Base-by-base conservation (phyloP, 768 basidiomycete species). In the Termitomyces sp. region DNA sequence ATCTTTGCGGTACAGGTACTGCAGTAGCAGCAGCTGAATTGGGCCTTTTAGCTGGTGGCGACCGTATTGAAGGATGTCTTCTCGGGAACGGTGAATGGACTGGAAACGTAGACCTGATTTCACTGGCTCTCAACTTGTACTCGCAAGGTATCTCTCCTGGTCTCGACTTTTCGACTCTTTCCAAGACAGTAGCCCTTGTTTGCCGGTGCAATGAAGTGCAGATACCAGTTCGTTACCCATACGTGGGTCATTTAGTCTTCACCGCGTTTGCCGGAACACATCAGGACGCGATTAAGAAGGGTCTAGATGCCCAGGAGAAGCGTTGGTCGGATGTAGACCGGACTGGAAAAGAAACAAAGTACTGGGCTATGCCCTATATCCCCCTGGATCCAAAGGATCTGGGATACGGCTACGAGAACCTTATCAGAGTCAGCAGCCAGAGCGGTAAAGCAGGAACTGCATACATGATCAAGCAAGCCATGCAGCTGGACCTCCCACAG, bases 241-340 rank as follows among this genome's bases (percentile, higher is more conserved):
- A 91, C 62, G 89, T 87, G 4, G 90, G 90, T 55, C 88, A 90
- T 60, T 79, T 92, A 47, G 90, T 92, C 62, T 92, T 91, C 69
- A 90, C 90, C 20, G 90, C 90, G 8, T 92, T 92, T 75, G 89
- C 88, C 32, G 90, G 90, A 26, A 87, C 85, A 12, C 90, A 92
- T 69, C 87, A 89, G 71, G 90, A 92, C 63, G 90, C 90, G 13
- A 85, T 92, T 79, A 92, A 92, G 73, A 92, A 92, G 73, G 90
- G 90, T 42, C 89, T 92, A 72, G 86, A 88, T 70, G 79, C 77
- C 8, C 85, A 88, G 66, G 70, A 68, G 40, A 70, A 69, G 56
- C 75, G 84, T 38, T 80, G 84, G 66, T 74, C 75, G 22, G 70
- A 74, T 49, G 88, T 82, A 32, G 74, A 78, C 48, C 68, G 64